Conservation (phyloP, 495 filamentous ascomycete species). For the Penicillium malachiteum region DNA sequence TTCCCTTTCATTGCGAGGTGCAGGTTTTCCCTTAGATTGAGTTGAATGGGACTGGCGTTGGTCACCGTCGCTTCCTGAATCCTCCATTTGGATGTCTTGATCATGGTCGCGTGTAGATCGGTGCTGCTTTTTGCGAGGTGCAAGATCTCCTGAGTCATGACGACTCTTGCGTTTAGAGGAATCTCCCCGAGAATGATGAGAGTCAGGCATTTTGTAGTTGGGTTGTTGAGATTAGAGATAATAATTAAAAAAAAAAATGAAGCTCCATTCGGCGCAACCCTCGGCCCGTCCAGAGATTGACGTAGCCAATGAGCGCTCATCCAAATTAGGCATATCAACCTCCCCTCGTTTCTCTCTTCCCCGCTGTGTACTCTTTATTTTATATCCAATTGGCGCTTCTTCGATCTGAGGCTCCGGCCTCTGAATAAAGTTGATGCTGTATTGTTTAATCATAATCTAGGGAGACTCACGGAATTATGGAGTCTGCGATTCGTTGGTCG, state of each 20-base stretch:
- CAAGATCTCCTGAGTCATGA: constrained; percentile 25
- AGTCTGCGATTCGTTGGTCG: constrained; percentile 83
- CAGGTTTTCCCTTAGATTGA: constrained; percentile 23
- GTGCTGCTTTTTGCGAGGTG: constrained; percentile 25
- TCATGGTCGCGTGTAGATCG: constrained; percentile 11
- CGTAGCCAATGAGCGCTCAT: constrained; percentile 29
- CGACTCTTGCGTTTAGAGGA: constrained; percentile 33
- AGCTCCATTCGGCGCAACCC: constrained; percentile 24
- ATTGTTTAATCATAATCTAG: background rate
- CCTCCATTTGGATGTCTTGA: constrained; percentile 11
- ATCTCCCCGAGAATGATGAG: constrained; percentile 14
- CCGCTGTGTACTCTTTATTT: background rate
- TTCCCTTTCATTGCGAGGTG: constrained; percentile 28
- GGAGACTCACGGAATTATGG: constrained; percentile 44
- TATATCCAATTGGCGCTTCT: constrained; percentile 1
- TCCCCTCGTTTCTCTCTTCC: constrained; percentile 13
- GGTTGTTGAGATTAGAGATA: background rate
- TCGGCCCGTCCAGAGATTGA: constrained; percentile 29
- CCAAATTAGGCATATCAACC: constrained; percentile 23
- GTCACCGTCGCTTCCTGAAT: constrained; percentile 10
- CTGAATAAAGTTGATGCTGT: constrained; percentile 3
- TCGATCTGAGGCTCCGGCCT: constrained; percentile 14
- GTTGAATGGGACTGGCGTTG: constrained; percentile 16
- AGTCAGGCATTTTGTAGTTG: constrained; percentile 16
- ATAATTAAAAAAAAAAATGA: constrained; percentile 16